A percentile compares a stretch with the other conserved stretches of the same genome.
Conservation (phyloP, 1,284 basidiomycete genomes). For the Wallemia mellicola region DNA sequence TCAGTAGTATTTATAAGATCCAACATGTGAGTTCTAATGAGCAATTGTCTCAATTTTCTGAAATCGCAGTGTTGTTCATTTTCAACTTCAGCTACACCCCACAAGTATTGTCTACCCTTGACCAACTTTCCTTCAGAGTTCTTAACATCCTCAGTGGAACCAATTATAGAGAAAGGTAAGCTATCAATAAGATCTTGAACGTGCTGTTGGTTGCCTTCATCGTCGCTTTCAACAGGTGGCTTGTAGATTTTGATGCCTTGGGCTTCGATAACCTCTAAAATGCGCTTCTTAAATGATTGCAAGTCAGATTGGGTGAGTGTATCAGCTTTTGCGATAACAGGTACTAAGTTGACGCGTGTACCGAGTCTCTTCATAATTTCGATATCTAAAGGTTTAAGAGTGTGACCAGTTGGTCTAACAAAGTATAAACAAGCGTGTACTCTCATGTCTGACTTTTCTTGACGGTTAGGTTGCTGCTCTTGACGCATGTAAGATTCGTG, state of each 20-base stretch:
- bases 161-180: conserved; percentile 96
- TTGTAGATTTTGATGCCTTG: conserved; percentile 87
- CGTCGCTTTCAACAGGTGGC: conserved; percentile 72
- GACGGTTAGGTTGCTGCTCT: conserved; percentile 86
- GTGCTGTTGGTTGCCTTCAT: conserved; percentile 61
- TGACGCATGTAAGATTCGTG: conserved; percentile 98
- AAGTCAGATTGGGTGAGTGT: conserved; percentile 84
- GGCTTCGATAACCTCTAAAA: conserved; percentile 61
- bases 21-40: conserved; percentile 96
- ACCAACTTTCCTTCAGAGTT: conserved; percentile 72
- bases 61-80: conserved; percentile 99
- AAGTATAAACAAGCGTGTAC: conserved; percentile 97
- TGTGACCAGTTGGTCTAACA: conserved; percentile 81
- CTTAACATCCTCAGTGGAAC: conserved; percentile 75
- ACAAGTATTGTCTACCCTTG: conserved; percentile 96
- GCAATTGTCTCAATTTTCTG: conserved; percentile 77
- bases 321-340: conserved; percentile 90
- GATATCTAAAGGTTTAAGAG: conserved; percentile 94
- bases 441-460: conserved; percentile 73
- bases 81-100: conserved; percentile 98
- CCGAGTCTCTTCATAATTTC: conserved; percentile 97
- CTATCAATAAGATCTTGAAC: conserved; percentile 58
- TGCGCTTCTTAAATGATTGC: conserved; percentile 68
- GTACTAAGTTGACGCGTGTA: conserved; percentile 83
- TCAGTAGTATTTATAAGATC: conserved; percentile 89